Percentiles rank a stretch among this genome's conserved stretches.
Evolutionary conservation across 2,329 filamentous ascomycete species (phyloP).

Genomic region (Paecilomyces formosus): DNA sequence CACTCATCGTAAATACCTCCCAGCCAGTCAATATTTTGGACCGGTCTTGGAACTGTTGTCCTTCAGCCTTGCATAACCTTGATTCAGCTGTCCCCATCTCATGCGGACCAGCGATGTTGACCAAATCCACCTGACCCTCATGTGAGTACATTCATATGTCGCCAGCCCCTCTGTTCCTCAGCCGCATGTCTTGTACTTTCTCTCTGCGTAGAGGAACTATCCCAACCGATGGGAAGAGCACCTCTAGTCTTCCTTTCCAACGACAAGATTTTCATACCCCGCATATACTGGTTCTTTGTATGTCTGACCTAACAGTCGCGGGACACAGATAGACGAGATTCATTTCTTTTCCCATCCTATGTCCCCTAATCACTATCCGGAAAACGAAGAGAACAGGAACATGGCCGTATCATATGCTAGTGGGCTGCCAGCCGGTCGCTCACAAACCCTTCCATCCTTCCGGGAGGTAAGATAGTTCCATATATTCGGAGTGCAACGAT

Average conservation of each 20-base stretch:
- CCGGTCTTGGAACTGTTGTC: background rate
- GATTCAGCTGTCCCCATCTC: slow-evolving; percentile 20
- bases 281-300: background rate
- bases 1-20: slow-evolving; percentile 2
- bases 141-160: slow-evolving; percentile 10
- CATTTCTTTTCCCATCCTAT: slow-evolving; percentile 19
- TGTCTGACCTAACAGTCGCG: background rate
- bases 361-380: slow-evolving; percentile 23
- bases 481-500: background rate
- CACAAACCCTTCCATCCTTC: slow-evolving; percentile 30
- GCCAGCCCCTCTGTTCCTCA: background rate
- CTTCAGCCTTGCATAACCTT: slow-evolving; percentile 20
- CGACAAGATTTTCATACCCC: background rate
- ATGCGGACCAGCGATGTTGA: slow-evolving; percentile 16
- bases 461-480: slow-evolving; percentile 23
- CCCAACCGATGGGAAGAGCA: background rate
- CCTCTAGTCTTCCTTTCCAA: background rate
- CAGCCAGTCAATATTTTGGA: slow-evolving; percentile 1
- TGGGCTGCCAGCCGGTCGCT: slow-evolving; percentile 22
- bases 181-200: background rate
- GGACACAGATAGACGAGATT: background rate
- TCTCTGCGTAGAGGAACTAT: background rate
- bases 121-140: slow-evolving; percentile 12
- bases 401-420: slow-evolving; percentile 33
- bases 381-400: slow-evolving; percentile 24